Conservation (phyloP, 768 basidiomycete species). For the Harrya chromipes region DNA sequence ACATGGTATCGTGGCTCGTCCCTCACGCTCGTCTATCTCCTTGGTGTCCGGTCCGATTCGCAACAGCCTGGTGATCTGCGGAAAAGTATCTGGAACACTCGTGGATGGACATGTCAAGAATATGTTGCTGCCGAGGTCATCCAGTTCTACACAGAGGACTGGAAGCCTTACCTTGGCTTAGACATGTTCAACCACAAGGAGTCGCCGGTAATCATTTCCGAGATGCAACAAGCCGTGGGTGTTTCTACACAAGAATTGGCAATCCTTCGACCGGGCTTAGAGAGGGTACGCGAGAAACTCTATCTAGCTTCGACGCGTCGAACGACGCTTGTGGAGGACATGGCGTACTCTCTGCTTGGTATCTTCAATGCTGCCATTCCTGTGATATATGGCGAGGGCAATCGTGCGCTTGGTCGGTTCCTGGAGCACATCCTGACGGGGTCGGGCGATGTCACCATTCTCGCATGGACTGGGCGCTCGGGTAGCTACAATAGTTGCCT, state of each 20-base stretch:
- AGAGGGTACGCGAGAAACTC: background rate
- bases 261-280: background rate
- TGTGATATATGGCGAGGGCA: no score
- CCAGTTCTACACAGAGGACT: background rate
- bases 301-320: background rate
- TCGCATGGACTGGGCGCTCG: background rate
- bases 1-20: background rate
- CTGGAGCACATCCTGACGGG: background rate
- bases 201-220: background rate
- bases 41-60: background rate
- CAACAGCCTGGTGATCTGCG: background rate
- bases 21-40: background rate
- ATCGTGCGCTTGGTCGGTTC: background rate
- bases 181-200: background rate
- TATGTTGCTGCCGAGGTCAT: background rate
- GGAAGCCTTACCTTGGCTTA: background rate
- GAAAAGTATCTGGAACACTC: background rate
- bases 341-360: no score
- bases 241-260: background rate
- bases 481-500: conserved; percentile 1
- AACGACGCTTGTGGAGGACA: background rate
- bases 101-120: conserved; percentile 1
- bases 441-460: no score
- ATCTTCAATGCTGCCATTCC: no score
- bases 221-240: background rate